Conservation (phyloP, 306 rosid genomes). For the Cajanus cajan region DNA sequence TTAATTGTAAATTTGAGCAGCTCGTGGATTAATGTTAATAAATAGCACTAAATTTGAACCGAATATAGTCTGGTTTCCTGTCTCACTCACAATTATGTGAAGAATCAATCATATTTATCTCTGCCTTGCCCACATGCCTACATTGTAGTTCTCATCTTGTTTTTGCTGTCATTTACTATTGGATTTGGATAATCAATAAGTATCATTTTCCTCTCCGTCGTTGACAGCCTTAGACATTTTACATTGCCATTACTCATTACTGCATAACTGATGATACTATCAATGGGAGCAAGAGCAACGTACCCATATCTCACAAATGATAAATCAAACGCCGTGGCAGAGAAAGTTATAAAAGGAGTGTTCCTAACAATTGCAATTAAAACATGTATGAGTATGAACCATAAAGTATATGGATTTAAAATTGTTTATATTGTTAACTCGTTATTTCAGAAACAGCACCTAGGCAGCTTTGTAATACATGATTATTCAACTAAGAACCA, state of each 20-base stretch:
- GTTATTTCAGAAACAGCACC: slow-evolving; percentile 14
- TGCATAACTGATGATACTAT: neutral
- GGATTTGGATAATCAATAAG: neutral
- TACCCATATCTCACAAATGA: neutral
- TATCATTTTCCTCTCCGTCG: neutral
- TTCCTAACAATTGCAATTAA: neutral
- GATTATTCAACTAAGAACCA: neutral
- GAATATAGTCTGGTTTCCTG: neutral
- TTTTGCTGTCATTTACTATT: neutral
- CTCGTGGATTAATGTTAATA: neutral
- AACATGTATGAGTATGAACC: neutral
- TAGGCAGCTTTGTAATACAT: neutral
- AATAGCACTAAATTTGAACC: neutral
- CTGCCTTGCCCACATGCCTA: neutral
- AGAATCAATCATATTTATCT: neutral
- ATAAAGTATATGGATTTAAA: neutral
- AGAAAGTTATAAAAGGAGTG: neutral
- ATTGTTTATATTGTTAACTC: neutral
- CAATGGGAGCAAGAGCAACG: neutral
- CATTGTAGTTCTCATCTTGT: neutral
- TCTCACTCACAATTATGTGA: neutral
- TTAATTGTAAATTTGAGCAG: too few relatives aligned
- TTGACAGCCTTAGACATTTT: neutral
- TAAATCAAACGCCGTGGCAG: neutral
- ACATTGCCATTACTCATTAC: too few relatives aligned